Conservation (phyloP, 2,329 filamentous ascomycete genomes). For the Thyridium curvatum region DNA sequence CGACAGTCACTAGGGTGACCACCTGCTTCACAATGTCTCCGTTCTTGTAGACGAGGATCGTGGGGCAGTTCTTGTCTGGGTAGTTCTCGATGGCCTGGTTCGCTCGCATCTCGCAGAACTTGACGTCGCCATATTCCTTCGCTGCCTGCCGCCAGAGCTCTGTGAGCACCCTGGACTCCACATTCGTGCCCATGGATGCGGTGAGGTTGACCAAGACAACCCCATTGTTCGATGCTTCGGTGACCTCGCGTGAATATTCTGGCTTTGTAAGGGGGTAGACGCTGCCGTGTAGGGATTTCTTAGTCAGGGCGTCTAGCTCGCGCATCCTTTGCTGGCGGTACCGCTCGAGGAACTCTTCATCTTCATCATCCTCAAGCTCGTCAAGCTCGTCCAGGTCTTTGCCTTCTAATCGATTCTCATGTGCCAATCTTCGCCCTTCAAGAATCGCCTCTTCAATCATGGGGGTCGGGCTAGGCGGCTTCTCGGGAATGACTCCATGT, state of each 20-base stretch:
- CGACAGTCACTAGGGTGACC: slow-evolving; percentile 78
- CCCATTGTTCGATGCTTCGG: slow-evolving; percentile 72
- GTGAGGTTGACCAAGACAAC: slow-evolving; percentile 75
- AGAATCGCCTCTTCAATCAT: slow-evolving; percentile 92
- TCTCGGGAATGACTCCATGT: slow-evolving; percentile 96
- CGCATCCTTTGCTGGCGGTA: slow-evolving; percentile 85
- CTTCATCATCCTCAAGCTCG: slow-evolving; percentile 91
- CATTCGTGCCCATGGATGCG: slow-evolving; percentile 69
- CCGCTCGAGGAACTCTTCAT: slow-evolving; percentile 81
- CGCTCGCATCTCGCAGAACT: slow-evolving; percentile 93
- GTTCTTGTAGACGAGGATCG: slow-evolving; percentile 85
- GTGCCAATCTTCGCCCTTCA: slow-evolving; percentile 74
- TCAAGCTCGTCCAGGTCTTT: slow-evolving; percentile 93
- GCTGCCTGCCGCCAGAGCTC: slow-evolving; percentile 85
- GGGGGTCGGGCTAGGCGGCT: slow-evolving; percentile 88
- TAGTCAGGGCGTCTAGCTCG: slow-evolving; percentile 69
- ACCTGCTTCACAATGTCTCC: slow-evolving; percentile 88
- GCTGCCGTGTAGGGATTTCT: slow-evolving; percentile 75
- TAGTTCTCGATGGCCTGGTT: slow-evolving; percentile 95
- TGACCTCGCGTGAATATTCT: slow-evolving; percentile 87
- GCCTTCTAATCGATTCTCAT: slow-evolving; percentile 89
- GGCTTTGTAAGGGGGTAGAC: slow-evolving; percentile 94
- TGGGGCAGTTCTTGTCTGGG: slow-evolving; percentile 90
- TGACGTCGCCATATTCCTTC: slow-evolving; percentile 82
- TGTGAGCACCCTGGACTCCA: slow-evolving; percentile 75